A percentile compares a stretch with the other conserved stretches of the same genome.
phyloP scores from a whole-genome alignment of 176 grass and related monocot genomes.

The Aegilops tauschii region DNA sequence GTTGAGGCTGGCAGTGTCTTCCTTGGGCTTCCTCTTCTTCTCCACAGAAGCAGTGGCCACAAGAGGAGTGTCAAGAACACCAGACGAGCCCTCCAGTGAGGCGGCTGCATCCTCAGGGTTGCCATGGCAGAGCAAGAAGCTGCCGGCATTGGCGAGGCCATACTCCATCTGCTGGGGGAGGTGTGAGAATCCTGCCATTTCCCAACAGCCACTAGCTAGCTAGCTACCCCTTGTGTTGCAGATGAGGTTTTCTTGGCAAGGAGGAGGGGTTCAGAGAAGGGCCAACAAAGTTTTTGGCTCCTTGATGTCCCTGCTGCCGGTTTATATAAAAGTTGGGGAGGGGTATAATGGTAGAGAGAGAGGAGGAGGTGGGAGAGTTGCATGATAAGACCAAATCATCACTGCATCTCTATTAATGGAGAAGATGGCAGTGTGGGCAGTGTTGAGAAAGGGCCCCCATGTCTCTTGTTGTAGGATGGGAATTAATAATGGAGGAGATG shows the following conservation, averaged over 20 bases:
- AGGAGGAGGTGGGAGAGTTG: neutral
- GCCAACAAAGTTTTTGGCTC: conserved; percentile 28
- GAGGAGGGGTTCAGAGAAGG: conserved; percentile 9
- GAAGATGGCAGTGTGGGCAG: conserved; percentile 31
- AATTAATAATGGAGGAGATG: conserved; percentile 37
- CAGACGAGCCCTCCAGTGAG: conserved; percentile 43
- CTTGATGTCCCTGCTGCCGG: conserved; percentile 23
- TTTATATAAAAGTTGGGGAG: conserved; percentile 45
- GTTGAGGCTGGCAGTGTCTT: conserved; percentile 46
- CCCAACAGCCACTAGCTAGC: neutral
- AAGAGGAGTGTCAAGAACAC: conserved; percentile 38
- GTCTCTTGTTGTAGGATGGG: conserved; percentile 29
- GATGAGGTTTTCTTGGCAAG: conserved; percentile 32
- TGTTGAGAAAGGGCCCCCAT: conserved; percentile 37
- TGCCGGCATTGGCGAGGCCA: conserved; percentile 27
- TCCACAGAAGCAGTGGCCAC: conserved; percentile 32
- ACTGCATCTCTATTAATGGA: conserved; percentile 41
- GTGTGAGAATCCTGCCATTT: conserved; percentile 51
- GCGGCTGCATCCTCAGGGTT: conserved; percentile 20
- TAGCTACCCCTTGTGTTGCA: neutral
- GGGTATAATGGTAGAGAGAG: neutral
- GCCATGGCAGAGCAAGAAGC: conserved; percentile 41
- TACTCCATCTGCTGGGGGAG: conserved; percentile 50
- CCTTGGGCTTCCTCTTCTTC: conserved; percentile 49
- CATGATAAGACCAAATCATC: conserved; percentile 48